Conservation (phyloP, 352 stramenopile genomes). For the Elongisporangium senticosum region DNA sequence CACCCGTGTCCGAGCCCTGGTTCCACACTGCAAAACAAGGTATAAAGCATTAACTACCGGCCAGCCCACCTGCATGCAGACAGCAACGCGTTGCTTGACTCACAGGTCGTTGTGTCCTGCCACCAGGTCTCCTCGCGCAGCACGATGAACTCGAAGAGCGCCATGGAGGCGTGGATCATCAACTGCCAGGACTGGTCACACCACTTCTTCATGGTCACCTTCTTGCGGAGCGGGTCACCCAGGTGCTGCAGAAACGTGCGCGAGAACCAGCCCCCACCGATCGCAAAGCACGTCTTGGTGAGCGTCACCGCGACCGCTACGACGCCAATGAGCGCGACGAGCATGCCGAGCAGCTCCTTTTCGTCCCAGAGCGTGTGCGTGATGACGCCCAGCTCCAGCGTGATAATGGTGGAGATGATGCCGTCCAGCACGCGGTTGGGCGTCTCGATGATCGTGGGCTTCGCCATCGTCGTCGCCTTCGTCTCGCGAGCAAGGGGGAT, state of each 20-base stretch:
- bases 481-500: not conserved
- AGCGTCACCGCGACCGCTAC: constrained; percentile 67
- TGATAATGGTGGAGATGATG: constrained; percentile 51
- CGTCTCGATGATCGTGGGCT: constrained; percentile 46
- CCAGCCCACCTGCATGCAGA: not conserved
- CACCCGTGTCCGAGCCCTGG: constrained; percentile 54
- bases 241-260: constrained; percentile 75
- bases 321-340: constrained; percentile 52
- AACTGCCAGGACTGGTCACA: constrained; percentile 87
- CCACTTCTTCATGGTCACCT: constrained; percentile 85
- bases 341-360: constrained; percentile 63
- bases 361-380: constrained; percentile 57
- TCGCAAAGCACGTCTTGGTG: constrained; percentile 61
- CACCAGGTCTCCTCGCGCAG: constrained; percentile 81
- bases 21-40: constrained; percentile 59
- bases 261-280: constrained; percentile 67
- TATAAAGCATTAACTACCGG: not conserved
- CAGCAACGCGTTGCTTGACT: constrained; percentile 4
- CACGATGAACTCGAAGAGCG: constrained; percentile 78
- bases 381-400: constrained; percentile 59
- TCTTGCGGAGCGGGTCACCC: constrained; percentile 75
- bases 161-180: constrained; percentile 78
- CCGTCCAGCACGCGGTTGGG: constrained; percentile 61
- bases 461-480: constrained; percentile 37
- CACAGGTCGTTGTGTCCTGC: constrained; percentile 80